A percentile compares a stretch with the other conserved stretches of the same genome.
These are phyloP conservation scores for Fusarium sp. DNA, from an alignment of 2,329 filamentous ascomycete species.

Conservation along the genomic window DNA sequence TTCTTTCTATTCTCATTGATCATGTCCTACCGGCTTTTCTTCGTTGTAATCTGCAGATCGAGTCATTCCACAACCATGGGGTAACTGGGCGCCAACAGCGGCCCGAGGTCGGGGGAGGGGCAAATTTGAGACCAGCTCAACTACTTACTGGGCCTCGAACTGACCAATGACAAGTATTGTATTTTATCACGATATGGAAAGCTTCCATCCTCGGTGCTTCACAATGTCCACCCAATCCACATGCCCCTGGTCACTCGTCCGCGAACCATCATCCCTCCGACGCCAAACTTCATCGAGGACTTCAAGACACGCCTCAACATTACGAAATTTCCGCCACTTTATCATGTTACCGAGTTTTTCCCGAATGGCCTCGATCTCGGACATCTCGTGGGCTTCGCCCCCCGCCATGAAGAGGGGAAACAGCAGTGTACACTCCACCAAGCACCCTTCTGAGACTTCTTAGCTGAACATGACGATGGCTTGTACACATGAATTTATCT, in stretches of 20 bases:
- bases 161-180: neutral
- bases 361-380: neutral
- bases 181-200: neutral
- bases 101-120: neutral
- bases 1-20: neutral
- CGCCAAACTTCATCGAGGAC: neutral
- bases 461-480: neutral
- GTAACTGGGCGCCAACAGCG: neutral
- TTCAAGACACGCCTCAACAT: neutral
- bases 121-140: neutral
- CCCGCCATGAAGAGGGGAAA: neutral
- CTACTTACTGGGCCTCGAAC: fast-evolving
- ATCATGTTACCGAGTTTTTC: neutral
- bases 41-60: neutral
- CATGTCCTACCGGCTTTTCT: neutral
- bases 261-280: neutral
- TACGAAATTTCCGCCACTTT: neutral
- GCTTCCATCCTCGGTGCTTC: neutral
- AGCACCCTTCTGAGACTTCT: neutral
- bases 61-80: neutral
- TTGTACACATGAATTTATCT: neutral
- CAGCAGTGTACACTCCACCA: neutral
- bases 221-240: neutral
- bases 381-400: neutral
- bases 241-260: neutral